A percentile compares a stretch with the other conserved stretches of the same genome.
Conservation (phyloP, 2,329 filamentous ascomycete species). For the Thielaviopsis punctulata region DNA sequence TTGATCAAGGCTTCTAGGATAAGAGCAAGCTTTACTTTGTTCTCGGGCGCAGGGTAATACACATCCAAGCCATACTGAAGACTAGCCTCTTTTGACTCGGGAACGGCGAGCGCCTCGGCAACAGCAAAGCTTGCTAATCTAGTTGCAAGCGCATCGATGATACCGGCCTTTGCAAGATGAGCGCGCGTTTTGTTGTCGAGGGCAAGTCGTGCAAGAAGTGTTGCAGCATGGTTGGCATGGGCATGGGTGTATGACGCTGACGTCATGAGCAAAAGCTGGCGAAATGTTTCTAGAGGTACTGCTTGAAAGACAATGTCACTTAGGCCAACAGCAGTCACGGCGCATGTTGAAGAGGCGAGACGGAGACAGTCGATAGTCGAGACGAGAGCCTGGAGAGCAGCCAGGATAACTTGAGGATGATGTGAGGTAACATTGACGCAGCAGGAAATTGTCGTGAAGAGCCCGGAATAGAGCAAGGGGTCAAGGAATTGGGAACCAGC, state of each 20-base stretch:
- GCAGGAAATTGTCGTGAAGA: conserved; percentile 52
- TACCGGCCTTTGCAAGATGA: conserved; percentile 47
- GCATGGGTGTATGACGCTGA: background rate
- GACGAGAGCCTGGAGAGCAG: conserved; percentile 47
- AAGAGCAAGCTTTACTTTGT: conserved; percentile 42
- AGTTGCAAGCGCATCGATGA: conserved; percentile 62
- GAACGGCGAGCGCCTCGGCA: conserved; percentile 49
- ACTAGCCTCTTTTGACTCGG: conserved; percentile 39
- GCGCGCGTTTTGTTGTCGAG: conserved; percentile 3
- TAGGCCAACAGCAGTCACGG: background rate
- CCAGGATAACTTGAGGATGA: conserved; percentile 48
- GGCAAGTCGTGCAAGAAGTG: background rate
- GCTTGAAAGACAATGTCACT: background rate
- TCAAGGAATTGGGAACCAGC: conserved; percentile 65
- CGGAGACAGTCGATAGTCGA: background rate
- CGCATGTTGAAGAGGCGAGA: background rate
- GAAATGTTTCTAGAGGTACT: background rate
- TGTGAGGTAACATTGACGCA: conserved; percentile 49
- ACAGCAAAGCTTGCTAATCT: conserved; percentile 57
- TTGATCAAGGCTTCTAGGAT: conserved; percentile 62
- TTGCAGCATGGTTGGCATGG: conserved; percentile 2
- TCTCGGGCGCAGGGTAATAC: conserved; percentile 44
- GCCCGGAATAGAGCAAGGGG: conserved; percentile 51
- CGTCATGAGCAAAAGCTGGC: background rate
- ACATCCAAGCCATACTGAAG: conserved; percentile 36